Evolutionary conservation across 192 early-diverging fungal genomes (phyloP).

Genomic region (Linnemannia schmuckeri): DNA sequence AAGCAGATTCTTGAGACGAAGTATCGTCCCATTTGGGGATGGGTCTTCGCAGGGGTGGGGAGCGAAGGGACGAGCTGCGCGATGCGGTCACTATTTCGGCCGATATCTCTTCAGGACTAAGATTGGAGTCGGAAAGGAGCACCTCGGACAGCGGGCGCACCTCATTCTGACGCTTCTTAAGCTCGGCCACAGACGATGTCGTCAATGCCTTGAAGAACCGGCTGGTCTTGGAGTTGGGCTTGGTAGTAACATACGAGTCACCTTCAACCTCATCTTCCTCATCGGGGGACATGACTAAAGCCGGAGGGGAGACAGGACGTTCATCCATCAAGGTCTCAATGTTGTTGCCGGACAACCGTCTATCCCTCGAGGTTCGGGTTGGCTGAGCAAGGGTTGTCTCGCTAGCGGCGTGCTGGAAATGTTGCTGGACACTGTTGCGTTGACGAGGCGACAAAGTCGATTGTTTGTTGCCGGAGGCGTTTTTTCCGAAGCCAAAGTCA

Average conservation of each 20-base stretch:
- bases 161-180: constrained; percentile 13
- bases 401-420: constrained; percentile 18
- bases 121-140: constrained; percentile 36
- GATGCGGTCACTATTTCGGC: constrained; percentile 29
- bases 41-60: neutral
- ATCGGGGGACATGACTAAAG: constrained; percentile 17
- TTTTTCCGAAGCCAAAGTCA: constrained; percentile 19
- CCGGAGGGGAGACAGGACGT: neutral
- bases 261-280: constrained; percentile 16
- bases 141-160: constrained; percentile 38
- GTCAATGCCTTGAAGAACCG: constrained; percentile 34
- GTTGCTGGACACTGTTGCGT: constrained; percentile 19
- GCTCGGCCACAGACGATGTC: constrained; percentile 8
- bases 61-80: constrained; percentile 32
- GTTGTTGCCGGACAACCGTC: constrained; percentile 7
- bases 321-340: constrained; percentile 14
- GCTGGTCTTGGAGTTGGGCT: constrained; percentile 11
- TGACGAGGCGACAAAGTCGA: neutral
- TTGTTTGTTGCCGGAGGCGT: neutral
- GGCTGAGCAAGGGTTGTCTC: neutral
- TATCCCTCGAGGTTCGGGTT: neutral
- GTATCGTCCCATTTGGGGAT: constrained; percentile 14
- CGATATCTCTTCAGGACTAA: constrained; percentile 31
- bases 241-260: neutral
- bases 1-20: neutral